These are phyloP conservation scores for Linnemannia exigua DNA, from an alignment of 192 early-diverging fungal species.

Conservation along the genomic window DNA sequence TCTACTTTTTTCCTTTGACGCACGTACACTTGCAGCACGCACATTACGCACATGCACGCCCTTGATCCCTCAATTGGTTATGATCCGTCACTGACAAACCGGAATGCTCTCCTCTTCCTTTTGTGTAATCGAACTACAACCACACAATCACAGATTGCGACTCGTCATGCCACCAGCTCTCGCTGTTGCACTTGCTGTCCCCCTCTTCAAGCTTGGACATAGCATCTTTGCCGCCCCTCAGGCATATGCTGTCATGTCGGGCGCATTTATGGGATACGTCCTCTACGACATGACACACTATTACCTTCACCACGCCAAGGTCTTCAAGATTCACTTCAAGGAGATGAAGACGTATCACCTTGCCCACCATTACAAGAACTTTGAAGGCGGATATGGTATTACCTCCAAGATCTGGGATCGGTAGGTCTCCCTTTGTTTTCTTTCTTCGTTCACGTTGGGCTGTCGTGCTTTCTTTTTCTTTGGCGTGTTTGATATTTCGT, in stretches of 20 bases:
- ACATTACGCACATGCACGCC: background rate
- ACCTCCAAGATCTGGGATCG: constrained; percentile 92
- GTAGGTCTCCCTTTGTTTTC: constrained; percentile 10
- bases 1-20: background rate
- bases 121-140: background rate
- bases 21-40: too few species aligned
- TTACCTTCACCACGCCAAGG: constrained; percentile 93
- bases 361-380: constrained; percentile 96
- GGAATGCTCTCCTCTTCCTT: background rate
- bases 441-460: background rate
- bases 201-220: constrained; percentile 67
- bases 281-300: constrained; percentile 96
- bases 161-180: constrained; percentile 98
- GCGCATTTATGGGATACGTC: constrained; percentile 86
- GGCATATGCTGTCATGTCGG: constrained; percentile 79
- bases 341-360: constrained; percentile 96
- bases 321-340: constrained; percentile 76
- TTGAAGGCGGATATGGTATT: constrained; percentile 89
- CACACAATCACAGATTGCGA: constrained; percentile 75
- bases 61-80: background rate
- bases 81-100: background rate
- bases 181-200: constrained; percentile 74
- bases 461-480: background rate
- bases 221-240: constrained; percentile 73
- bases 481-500: background rate